Conservation (phyloP, 2,329 filamentous ascomycete species). For the Geosmithia morbida region DNA sequence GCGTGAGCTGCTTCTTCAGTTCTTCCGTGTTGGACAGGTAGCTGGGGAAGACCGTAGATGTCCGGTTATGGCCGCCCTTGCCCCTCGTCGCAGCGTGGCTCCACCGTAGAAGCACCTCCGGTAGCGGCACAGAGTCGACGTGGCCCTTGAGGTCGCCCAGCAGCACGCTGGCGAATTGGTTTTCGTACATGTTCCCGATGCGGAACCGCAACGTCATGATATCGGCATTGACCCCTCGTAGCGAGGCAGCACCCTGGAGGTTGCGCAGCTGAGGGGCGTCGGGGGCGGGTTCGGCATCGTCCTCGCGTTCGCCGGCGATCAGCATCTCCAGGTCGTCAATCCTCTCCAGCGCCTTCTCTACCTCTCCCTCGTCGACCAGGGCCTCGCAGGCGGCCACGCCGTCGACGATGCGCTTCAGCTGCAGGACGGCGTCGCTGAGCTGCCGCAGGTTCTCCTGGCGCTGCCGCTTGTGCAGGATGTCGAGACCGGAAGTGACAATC, state of each 20-base stretch:
- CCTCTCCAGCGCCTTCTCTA: slow-evolving; percentile 64
- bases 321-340: slow-evolving; percentile 69
- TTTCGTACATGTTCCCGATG: slow-evolving; percentile 78
- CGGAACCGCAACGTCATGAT: slow-evolving; percentile 61
- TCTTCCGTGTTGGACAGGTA: slow-evolving; percentile 63
- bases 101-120: slow-evolving; percentile 75
- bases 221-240: slow-evolving; percentile 68
- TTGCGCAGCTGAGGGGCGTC: slow-evolving; percentile 38
- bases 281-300: neutral
- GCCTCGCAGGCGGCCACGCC: slow-evolving; percentile 64
- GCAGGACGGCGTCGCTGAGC: slow-evolving; percentile 67
- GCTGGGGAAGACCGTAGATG: slow-evolving; percentile 56
- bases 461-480: slow-evolving; percentile 71
- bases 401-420: slow-evolving; percentile 66
- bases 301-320: slow-evolving; percentile 55
- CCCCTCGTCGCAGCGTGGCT: slow-evolving; percentile 60
- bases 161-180: slow-evolving; percentile 62
- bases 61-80: slow-evolving; percentile 51
- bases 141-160: slow-evolving; percentile 72
- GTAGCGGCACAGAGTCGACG: slow-evolving; percentile 52
- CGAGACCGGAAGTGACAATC: slow-evolving; percentile 71
- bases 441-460: slow-evolving; percentile 74
- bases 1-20: slow-evolving; percentile 55
- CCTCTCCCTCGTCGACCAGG: slow-evolving; percentile 68
- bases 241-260: slow-evolving; percentile 59